A percentile compares a stretch with the other conserved stretches of the same genome.
Conservation (phyloP, 192 early-diverging fungal genomes). For the Powellomyces hirtus region DNA sequence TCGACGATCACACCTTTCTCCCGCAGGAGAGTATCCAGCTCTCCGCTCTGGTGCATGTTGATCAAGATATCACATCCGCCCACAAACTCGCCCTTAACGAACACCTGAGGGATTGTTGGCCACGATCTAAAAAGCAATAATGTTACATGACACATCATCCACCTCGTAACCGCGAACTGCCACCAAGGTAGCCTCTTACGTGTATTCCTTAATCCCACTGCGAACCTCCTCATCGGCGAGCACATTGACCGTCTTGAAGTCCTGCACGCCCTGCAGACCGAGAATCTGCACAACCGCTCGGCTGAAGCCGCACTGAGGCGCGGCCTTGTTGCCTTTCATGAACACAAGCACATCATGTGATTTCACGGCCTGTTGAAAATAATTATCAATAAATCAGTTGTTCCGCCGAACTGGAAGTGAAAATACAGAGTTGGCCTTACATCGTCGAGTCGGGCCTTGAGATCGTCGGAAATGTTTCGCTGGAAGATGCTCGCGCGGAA, state of each 20-base stretch:
- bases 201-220: constrained; percentile 91
- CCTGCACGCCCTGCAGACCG: constrained; percentile 75
- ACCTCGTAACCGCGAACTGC: too few species aligned
- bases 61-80: constrained; percentile 93
- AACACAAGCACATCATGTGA: constrained; percentile 75
- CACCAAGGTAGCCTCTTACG: too few species aligned
- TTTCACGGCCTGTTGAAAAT: constrained; percentile 35
- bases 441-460: not conserved
- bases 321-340: constrained; percentile 95
- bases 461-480: not conserved
- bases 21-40: constrained; percentile 75
- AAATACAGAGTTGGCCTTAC: too few species aligned
- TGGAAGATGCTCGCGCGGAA: too few species aligned
- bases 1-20: constrained; percentile 66
- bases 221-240: constrained; percentile 89
- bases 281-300: constrained; percentile 91
- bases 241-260: constrained; percentile 78
- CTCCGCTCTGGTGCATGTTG: constrained; percentile 84
- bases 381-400: too few species aligned
- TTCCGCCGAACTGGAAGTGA: too few species aligned
- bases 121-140: constrained; percentile 46
- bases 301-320: constrained; percentile 93
- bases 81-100: constrained; percentile 92
- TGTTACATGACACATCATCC: too few species aligned
- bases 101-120: constrained; percentile 97